Base-by-base conservation (phyloP, 768 basidiomycete genomes). In the Multifurca ochricompacta region DNA sequence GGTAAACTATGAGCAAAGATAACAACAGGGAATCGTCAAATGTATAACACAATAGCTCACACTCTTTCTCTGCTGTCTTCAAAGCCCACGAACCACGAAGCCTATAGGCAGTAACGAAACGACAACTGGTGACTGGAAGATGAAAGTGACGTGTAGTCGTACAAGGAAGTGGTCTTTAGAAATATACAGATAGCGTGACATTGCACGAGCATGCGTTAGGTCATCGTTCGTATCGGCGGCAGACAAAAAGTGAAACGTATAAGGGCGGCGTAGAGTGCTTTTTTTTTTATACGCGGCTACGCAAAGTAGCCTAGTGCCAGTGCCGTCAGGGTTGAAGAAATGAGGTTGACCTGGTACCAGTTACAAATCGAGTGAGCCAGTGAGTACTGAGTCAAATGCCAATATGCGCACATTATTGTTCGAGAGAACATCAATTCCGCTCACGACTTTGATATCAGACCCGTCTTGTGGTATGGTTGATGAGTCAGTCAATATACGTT, bases 351-450 rank as follows among this genome's bases (percentile, higher is more conserved):
- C 60, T 61, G 27, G 36, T 36, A 14, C 16, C 3, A 28, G 25
- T 23, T 19, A 13, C 8, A 11, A 23, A 18, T 21, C 14, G 7
- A 13, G 16, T 14, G 43, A 41, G 37, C 19, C 11, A 27, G 19
- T 6, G 5, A 16, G 18, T 3, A 19, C 21, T 7, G 11, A 21
- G 14, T 5, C 23, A 3, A n/a, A 27, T 37, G 23, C 14, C 4
- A 6, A 54, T 51, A 64, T 58, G 59, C 71, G 62, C 64, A 85
- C 90, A 71, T 91, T 87, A 60, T 88, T 91, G 63, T 95, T 95
- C n/a, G 80, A 81, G 53, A 95, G 72, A 14, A 92, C 43, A 54
- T 88, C 73, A 54, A 76, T 57, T 1, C 93, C 91, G 35, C 75
- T 75, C 39, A 82, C 73, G 45, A 79, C 71, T 60, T 78, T 80